Evolutionary conservation across 2,329 filamentous ascomycete genomes (phyloP), one percentile per base, ranked within the genome.

Genomic region (Stachybotrys chlorohalonatus): DNA sequence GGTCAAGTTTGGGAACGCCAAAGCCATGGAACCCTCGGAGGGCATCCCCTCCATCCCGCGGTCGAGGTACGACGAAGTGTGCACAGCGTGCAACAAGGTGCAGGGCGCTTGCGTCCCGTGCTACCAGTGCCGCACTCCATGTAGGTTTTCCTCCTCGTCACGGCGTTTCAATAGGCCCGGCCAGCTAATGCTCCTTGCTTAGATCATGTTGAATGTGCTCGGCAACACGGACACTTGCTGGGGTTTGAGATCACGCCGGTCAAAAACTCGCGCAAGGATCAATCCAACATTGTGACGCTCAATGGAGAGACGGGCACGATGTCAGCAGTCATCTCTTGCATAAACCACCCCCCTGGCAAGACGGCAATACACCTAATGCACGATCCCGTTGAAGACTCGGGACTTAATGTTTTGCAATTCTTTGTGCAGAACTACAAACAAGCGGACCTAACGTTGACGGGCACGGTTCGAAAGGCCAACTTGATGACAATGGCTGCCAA

Each of bases 351-450:
- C n/a, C 79, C 83, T 5, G 76, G 83, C 48, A 90, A 91, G 69
- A 83, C 82, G 1, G 78, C 82, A 46, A 76, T 95, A 7, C 89
- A 97, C 70, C 81, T 78, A 11, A 90, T 96, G 76, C 81, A 89
- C 58, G 91, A 96, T 60, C 68, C 82, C 24, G 84, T 87, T 11
- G 84, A 86, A 54, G 84, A 87, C 17, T 77, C 77, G n/a, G 84
- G 84, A n/a, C 72, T 84, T 53, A 95, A 86, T 62, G 90, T 89
- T 9, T 74, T 99, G 52, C 91, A 96, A 68, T 78, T 95, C 31
- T 99, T 89, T 67, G 89, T 87, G 49, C 86, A 87, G 61, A 91
- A 86, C 55, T 96, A 90, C 76, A 99, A 99, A 70, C 93, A 97
- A 71, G 93, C 94, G 8, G 94, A 99, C 67, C 80, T 93, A 47